Evolutionary conservation across 305 asterid genomes (phyloP), one percentile per base, ranked within the genome.

Genomic region (Plantago lanceolata): DNA sequence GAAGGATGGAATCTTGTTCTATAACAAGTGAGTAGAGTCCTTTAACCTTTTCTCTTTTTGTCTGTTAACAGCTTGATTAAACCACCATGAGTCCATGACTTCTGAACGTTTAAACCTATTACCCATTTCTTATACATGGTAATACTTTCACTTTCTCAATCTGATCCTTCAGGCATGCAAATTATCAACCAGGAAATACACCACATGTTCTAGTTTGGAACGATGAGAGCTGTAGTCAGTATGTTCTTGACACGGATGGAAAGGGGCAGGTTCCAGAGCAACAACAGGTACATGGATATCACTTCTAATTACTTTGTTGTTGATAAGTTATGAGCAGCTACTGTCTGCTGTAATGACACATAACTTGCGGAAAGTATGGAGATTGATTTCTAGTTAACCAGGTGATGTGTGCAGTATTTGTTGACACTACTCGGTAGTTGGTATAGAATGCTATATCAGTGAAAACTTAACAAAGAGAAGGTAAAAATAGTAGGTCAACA

Each of bases 121-220:
- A 33, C 13, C 2, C 44, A 35, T 35, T 6, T 35, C 9, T 1
- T 35, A 35, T 11, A 35, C 44, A 35, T 35, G 44, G n/a, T 56
- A 40, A 33, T 16, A 63, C 55, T 57, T 49, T 60, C 59, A 53
- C 5, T 51, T 65, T 48, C 59, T 37, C 44, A 19, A 60, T 55
- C 71, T 62, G 15, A 57, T 66, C 51, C 56, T 68, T 51, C 79
- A 93, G 99, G 90, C 89, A 90, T 77, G 95, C 97, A 65, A 95
- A 93, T 67, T 93, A 93, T 74, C 89, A 94, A 78, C 65, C 90
- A 31, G 96, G 99, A 67, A 87, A 83, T 80, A 94, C 99, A 37
- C 97, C 97, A 8, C 69, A 88, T 68, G 83, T 83, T 62, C 79
- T 94, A 69, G 90, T 93, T 45, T 93, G 99, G 99, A 93, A 93